These are phyloP conservation scores for Fusarium sp. DNA, from an alignment of 2,329 filamentous ascomycete species.

Conservation along the genomic window DNA sequence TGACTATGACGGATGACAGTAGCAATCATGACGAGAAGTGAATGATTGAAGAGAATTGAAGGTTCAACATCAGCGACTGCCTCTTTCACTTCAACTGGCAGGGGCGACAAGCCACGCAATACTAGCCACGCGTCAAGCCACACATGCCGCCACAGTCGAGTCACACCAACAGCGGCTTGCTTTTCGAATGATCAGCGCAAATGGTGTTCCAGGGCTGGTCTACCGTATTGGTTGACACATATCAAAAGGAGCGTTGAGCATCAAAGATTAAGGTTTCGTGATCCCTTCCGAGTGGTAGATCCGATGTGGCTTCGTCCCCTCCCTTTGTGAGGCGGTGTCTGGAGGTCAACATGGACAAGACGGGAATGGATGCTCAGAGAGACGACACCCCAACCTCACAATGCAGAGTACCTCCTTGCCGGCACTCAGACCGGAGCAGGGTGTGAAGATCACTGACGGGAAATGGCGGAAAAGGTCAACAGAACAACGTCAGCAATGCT, in stretches of 20 bases:
- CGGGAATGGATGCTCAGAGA: conserved; percentile 5
- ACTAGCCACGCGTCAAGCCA: conserved; percentile 36
- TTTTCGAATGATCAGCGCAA: conserved; percentile 31
- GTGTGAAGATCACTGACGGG: conserved; percentile 33
- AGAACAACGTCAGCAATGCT: conserved; percentile 12
- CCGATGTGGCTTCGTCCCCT: conserved; percentile 36
- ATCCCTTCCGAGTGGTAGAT: conserved; percentile 9
- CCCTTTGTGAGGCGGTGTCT: conserved; percentile 32
- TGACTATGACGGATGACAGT: background rate
- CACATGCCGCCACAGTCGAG: conserved; percentile 20
- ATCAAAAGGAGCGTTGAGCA: conserved; percentile 6
- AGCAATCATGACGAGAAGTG: background rate
- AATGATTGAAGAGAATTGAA: background rate
- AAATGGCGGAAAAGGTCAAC: conserved; percentile 16
- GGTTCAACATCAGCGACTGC: background rate
- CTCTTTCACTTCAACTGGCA: background rate
- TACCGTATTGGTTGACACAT: conserved; percentile 6
- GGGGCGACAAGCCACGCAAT: conserved; percentile 31
- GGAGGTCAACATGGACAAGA: background rate
- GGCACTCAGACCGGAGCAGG: conserved; percentile 27
- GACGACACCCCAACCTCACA: conserved; percentile 2
- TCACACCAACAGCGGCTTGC: background rate
- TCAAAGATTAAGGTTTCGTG: conserved; percentile 4
- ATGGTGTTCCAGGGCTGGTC: background rate
- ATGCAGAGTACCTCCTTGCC: conserved; percentile 36